phyloP scores from a whole-genome alignment of 2,329 filamentous ascomycete genomes.

The Colletotrichum karsti region DNA sequence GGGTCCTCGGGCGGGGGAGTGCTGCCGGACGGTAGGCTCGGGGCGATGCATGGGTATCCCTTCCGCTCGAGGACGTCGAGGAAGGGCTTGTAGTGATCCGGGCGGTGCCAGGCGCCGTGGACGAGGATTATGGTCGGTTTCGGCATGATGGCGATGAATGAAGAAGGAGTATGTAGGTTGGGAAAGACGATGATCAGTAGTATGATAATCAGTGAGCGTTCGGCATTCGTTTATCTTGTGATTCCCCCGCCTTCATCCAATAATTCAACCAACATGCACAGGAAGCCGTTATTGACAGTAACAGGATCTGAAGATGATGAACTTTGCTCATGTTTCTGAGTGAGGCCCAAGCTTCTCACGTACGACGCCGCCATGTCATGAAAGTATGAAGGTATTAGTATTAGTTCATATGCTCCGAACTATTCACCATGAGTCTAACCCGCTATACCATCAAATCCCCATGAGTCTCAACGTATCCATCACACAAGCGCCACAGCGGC shows the following conservation, averaged over 20 bases:
- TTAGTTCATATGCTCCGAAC: too few species aligned
- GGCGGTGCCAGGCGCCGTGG: constrained; percentile 17
- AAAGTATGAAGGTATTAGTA: neutral
- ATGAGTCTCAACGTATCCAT: too few species aligned
- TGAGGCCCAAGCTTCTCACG: too few species aligned
- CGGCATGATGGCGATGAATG: too few species aligned
- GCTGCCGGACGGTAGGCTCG: neutral
- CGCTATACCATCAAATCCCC: too few species aligned
- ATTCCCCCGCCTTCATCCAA: neutral
- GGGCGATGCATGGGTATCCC: neutral
- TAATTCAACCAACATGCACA: too few species aligned
- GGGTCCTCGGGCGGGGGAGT: neutral
- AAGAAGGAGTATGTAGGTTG: too few species aligned
- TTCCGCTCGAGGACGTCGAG: neutral
- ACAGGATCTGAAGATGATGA: neutral
- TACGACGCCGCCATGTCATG: too few species aligned
- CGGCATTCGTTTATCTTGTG: neutral
- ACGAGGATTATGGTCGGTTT: constrained; percentile 1
- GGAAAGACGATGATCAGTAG: too few species aligned
- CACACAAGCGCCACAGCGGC: neutral
- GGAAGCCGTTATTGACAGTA: too few species aligned
- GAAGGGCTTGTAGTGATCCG: neutral
- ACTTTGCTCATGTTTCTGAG: neutral
- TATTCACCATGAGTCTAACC: too few species aligned
- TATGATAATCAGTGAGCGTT: too few species aligned